Conservation (phyloP, 495 filamentous ascomycete genomes). For the Xylaria bambusicola region DNA sequence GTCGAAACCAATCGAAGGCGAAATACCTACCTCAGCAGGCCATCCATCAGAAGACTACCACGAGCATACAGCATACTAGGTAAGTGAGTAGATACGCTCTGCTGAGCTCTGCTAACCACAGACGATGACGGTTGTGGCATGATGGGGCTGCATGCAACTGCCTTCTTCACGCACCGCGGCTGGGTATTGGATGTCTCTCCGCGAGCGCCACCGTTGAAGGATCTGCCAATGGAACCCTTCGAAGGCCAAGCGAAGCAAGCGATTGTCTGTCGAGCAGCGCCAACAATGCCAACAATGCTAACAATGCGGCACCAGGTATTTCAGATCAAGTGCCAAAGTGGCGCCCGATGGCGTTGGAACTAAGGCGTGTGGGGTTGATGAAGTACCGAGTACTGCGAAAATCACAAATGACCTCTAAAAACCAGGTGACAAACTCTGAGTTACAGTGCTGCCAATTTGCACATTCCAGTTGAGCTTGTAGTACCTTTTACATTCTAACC, state of each 20-base stretch:
- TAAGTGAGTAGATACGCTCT: too few relatives aligned
- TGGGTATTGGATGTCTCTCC: not conserved
- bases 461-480: too few relatives aligned
- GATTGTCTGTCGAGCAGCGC: not conserved
- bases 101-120: not conserved
- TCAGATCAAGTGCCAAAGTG: conserved; percentile 1
- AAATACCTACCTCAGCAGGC: too few relatives aligned
- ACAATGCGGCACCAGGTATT: conserved; percentile 5
- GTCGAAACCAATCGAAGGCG: not conserved
- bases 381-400: too few relatives aligned
- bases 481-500: too few relatives aligned
- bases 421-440: too few relatives aligned
- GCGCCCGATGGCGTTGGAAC: conserved; percentile 1
- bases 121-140: conserved; percentile 5
- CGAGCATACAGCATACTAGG: too few relatives aligned
- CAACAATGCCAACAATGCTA: not conserved
- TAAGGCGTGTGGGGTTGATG: not conserved
- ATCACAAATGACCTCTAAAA: too few relatives aligned
- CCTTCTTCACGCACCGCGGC: conserved; percentile 10
- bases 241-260: too few relatives aligned
- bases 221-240: not conserved
- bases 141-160: conserved; percentile 10
- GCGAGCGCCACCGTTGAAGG: conserved; percentile 9
- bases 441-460: too few relatives aligned
- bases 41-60: too few relatives aligned